phyloP scores from a whole-genome alignment of 352 stramenopile genomes.

The Globisporangium paroecandrum region DNA sequence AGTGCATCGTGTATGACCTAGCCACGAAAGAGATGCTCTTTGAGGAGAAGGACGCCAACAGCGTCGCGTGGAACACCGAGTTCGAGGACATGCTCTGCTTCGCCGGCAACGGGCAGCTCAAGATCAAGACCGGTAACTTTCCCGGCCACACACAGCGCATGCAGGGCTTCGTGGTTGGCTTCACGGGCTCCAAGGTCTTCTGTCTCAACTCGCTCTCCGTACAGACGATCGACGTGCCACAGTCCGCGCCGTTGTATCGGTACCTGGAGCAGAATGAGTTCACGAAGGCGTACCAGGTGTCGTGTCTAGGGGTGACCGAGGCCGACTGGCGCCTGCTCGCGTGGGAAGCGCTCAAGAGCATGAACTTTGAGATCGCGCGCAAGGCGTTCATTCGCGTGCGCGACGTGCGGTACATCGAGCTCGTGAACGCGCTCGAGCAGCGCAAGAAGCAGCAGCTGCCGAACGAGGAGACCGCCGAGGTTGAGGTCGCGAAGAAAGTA shows the following conservation, averaged over 20 bases:
- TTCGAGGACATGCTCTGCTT: conserved; percentile 95
- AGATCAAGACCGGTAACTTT: conserved; percentile 90
- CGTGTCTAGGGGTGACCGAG: conserved; percentile 93
- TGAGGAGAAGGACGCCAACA: conserved; percentile 81
- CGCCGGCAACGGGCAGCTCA: conserved; percentile 81
- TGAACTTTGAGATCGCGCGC: conserved; percentile 76
- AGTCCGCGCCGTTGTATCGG: conserved; percentile 84
- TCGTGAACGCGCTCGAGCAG: conserved; percentile 84
- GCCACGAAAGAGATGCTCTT: conserved; percentile 89
- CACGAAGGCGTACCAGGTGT: conserved; percentile 82
- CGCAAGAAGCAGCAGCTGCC: conserved; percentile 61
- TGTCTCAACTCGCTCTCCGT: conserved; percentile 85
- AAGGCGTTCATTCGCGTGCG: conserved; percentile 89
- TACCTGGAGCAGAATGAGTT: conserved; percentile 91
- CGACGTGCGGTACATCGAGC: conserved; percentile 90
- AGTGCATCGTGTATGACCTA: conserved; percentile 90
- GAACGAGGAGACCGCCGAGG: conserved; percentile 24
- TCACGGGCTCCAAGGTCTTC: conserved; percentile 91
- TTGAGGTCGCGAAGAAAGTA: conserved; percentile 51
- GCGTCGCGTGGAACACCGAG: conserved; percentile 93
- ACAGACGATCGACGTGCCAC: conserved; percentile 89
- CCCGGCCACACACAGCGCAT: conserved; percentile 88
- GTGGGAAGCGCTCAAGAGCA: conserved; percentile 82
- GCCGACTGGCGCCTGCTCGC: conserved; percentile 86
- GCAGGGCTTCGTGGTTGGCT: conserved; percentile 91